Conservation (phyloP, 163 green algal species). For the Prototheca wickerhamii region DNA sequence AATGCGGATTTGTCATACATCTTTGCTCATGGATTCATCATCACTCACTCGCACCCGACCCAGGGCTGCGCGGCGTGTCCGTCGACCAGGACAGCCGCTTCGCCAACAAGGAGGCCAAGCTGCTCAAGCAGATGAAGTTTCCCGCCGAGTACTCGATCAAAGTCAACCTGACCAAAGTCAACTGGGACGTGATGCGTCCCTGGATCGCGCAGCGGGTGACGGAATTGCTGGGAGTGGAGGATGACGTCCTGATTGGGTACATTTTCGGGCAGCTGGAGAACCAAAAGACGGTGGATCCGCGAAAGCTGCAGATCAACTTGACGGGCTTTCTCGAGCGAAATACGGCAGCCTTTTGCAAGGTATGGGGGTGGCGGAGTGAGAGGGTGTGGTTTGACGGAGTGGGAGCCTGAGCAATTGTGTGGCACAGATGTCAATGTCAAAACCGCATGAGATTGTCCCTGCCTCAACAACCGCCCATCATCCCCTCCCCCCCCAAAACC, state of each 20-base stretch:
- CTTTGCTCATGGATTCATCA: too few relatives aligned
- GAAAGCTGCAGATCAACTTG: constrained; percentile 81
- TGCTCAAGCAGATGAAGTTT: constrained; percentile 74
- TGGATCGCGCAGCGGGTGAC: constrained; percentile 89
- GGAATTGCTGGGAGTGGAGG: constrained; percentile 83
- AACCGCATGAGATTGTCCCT: neutral
- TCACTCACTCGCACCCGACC: constrained; percentile 26
- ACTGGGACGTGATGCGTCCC: constrained; percentile 76
- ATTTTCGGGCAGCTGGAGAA: constrained; percentile 78
- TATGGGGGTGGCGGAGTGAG: neutral
- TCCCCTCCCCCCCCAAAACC: neutral
- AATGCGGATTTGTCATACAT: too few relatives aligned
- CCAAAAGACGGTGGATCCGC: constrained; percentile 54
- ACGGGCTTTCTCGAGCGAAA: constrained; percentile 94
- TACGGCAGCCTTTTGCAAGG: constrained; percentile 87
- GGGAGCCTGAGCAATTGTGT: neutral
- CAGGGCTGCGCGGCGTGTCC: constrained; percentile 54
- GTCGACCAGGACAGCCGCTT: constrained; percentile 64
- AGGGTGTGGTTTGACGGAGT: neutral
- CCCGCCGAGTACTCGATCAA: constrained; percentile 59
- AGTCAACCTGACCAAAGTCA: constrained; percentile 69
- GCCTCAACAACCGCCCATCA: neutral
- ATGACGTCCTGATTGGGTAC: constrained; percentile 81
- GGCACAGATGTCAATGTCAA: neutral
- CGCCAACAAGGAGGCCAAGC: constrained; percentile 69